phyloP scores from a whole-genome alignment of 2,329 filamentous ascomycete genomes.

The Aspergillus phoenicis region DNA sequence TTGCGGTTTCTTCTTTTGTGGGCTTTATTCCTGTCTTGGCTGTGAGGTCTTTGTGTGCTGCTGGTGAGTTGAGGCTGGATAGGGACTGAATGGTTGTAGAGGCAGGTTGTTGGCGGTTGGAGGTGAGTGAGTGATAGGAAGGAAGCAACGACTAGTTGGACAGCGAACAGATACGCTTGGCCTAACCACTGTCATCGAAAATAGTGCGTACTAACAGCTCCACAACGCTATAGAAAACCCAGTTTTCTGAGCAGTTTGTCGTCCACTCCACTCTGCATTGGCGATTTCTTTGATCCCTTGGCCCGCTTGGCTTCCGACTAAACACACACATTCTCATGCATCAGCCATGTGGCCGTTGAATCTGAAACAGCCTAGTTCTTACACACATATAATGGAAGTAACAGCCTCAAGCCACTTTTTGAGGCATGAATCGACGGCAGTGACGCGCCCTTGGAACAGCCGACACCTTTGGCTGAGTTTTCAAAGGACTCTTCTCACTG shows the following conservation, averaged over 20 bases:
- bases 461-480: too few relatives aligned
- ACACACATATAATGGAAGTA: background rate
- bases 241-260: too few relatives aligned
- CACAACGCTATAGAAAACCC: too few relatives aligned
- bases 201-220: too few relatives aligned
- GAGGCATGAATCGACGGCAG: background rate
- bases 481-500: too few relatives aligned
- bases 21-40: background rate
- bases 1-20: background rate
- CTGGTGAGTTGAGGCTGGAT: too few relatives aligned
- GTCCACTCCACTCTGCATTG: background rate
- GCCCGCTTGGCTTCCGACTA: background rate
- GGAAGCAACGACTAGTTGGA: too few relatives aligned
- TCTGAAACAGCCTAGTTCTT: background rate
- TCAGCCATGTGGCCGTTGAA: background rate
- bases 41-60: background rate
- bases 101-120: too few relatives aligned
- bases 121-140: too few relatives aligned
- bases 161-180: too few relatives aligned
- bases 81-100: background rate
- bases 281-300: background rate
- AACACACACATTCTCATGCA: too few relatives aligned
- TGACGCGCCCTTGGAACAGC: background rate
- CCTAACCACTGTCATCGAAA: too few relatives aligned
- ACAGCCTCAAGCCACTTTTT: background rate